Evolutionary conservation across 345 rosid species (phyloP).

Genomic region (Populus deltoides): DNA sequence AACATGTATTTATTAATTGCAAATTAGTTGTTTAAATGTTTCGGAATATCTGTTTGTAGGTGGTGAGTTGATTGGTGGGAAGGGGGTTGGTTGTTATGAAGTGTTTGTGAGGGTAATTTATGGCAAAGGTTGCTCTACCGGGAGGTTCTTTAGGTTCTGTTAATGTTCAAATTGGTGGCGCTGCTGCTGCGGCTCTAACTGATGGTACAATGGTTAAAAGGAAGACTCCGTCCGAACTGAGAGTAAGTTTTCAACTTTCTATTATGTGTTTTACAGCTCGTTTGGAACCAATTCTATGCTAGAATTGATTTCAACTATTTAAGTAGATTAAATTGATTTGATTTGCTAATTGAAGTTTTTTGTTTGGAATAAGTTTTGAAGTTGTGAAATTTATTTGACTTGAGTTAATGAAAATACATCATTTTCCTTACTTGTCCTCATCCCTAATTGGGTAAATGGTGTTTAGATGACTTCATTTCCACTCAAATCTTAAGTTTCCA

Average conservation of each 20-base stretch:
- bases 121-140: conserved; percentile 71
- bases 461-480: no score
- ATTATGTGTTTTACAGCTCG: neutral
- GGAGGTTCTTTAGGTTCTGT: conserved; percentile 43
- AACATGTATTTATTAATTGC: neutral
- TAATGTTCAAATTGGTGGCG: conserved; percentile 48
- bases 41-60: neutral
- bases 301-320: no score
- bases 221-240: conserved; percentile 83
- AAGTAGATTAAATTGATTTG: no score
- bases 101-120: conserved; percentile 15
- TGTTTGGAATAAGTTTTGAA: no score
- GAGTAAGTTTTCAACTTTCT: conserved; percentile 34
- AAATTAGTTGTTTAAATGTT: neutral
- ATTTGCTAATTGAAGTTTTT: no score
- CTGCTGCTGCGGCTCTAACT: conserved; percentile 40
- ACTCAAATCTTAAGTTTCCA: no score
- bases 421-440: no score
- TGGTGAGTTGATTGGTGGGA: conserved; percentile 21
- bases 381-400: no score
- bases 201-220: conserved; percentile 46
- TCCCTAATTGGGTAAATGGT: no score
- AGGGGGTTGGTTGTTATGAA: neutral
- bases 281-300: no score
- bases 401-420: no score